Percentiles rank a stretch among this genome's conserved stretches.
Evolutionary conservation across 139 green algal genomes (phyloP).

Genomic region (Chlamydomonas applanata): DNA sequence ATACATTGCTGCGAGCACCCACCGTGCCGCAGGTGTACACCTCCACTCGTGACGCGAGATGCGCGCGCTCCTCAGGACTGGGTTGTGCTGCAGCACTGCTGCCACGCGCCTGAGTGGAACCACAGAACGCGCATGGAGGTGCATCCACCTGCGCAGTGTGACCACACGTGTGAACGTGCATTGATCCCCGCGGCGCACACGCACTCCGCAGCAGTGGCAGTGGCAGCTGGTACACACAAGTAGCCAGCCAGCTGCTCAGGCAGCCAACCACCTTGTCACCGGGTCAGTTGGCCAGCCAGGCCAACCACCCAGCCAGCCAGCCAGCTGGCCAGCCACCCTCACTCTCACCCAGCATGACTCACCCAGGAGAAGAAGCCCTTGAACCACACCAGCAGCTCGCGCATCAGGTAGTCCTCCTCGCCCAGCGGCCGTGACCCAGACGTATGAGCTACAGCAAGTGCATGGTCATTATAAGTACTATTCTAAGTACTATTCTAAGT

Average conservation of each 20-base stretch:
- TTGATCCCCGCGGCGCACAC: too few relatives aligned
- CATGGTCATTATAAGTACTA: too few relatives aligned
- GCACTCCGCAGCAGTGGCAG: too few relatives aligned
- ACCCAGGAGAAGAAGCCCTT: conserved; percentile 82
- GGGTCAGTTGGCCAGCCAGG: too few relatives aligned
- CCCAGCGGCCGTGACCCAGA: conserved; percentile 5
- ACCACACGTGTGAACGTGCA: not conserved
- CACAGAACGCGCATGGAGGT: conserved; percentile 11
- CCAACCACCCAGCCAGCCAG: too few relatives aligned
- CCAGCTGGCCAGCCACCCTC: too few relatives aligned
- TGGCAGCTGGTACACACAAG: too few relatives aligned
- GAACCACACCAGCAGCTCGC: conserved; percentile 69
- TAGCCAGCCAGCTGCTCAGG: too few relatives aligned
- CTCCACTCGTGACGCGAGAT: conserved; percentile 48
- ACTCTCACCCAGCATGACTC: too few relatives aligned
- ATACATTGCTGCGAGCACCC: too few relatives aligned
- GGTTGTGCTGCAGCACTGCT: conserved; percentile 14
- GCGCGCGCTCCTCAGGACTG: conserved; percentile 42
- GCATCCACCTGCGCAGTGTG: not conserved
- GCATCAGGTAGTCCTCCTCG: conserved; percentile 32
- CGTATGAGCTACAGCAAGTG: not conserved
- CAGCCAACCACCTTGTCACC: too few relatives aligned
- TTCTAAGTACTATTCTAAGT: too few relatives aligned
- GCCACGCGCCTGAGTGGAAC: conserved; percentile 6
- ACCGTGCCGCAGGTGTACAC: conserved; percentile 51